Percentiles rank a stretch among this genome's conserved stretches.
phyloP scores from a whole-genome alignment of 75 land plant species.

The Chamaecyparis obtusa region DNA sequence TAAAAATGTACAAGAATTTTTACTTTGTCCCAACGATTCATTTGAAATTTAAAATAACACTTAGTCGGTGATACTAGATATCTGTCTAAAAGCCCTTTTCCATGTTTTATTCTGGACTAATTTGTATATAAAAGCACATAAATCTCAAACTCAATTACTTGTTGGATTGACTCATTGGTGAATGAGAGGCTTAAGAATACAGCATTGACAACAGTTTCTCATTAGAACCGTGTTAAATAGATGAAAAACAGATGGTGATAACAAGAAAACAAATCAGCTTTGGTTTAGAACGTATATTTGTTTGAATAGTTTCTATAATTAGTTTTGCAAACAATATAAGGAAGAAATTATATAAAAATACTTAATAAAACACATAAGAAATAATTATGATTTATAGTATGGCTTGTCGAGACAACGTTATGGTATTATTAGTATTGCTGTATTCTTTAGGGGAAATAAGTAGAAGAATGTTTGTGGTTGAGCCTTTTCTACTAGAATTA shows the following conservation, averaged over 20 bases:
- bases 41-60: not conserved
- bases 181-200: no score
- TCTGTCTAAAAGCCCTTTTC: not conserved
- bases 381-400: not conserved
- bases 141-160: no score
- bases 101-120: not conserved
- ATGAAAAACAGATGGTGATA: not conserved
- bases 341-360: not conserved
- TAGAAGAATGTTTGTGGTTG: not conserved
- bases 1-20: not conserved
- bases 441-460: not conserved
- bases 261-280: not conserved
- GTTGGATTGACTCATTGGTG: no score
- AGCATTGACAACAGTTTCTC: not conserved
- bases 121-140: no score
- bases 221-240: not conserved
- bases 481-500: not conserved
- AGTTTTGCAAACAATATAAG: not conserved
- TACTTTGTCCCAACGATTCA: not conserved
- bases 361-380: not conserved
- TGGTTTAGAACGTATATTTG: not conserved
- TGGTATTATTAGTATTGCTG: no score
- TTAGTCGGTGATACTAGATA: not conserved
- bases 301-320: not conserved
- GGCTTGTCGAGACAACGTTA: not conserved